Conservation (phyloP, 2,329 filamentous ascomycete species). For the Phialemonium atrogriseum region DNA sequence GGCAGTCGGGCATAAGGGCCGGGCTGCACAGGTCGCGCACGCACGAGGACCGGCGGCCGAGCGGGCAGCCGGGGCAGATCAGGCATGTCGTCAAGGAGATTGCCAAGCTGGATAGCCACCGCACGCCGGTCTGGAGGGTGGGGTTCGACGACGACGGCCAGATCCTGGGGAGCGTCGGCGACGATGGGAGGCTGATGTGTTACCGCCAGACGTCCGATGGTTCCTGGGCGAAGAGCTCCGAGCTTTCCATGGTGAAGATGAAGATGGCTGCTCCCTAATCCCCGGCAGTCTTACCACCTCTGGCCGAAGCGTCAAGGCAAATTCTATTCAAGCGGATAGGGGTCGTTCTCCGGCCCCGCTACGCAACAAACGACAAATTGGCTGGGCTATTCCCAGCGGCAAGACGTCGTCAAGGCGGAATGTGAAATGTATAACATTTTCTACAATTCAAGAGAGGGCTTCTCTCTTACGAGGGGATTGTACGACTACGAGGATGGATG, state of each 20-base stretch:
- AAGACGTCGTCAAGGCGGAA: too few species aligned
- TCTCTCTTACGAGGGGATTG: too few species aligned
- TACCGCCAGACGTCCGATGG: slow-evolving; percentile 53
- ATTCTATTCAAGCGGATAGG: too few species aligned
- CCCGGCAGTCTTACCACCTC: too few species aligned
- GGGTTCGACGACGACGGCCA: slow-evolving; percentile 64
- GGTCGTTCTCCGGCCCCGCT: too few species aligned
- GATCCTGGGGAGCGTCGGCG: slow-evolving; percentile 66
- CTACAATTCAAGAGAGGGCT: too few species aligned
- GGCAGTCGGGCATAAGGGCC: slow-evolving; percentile 41
- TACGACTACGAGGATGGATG: too few species aligned
- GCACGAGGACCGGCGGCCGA: slow-evolving; percentile 40
- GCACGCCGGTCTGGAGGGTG: slow-evolving; percentile 67
- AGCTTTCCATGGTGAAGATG: slow-evolving; percentile 50
- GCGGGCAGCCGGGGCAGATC: slow-evolving; percentile 56
- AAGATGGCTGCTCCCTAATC: slow-evolving; percentile 42
- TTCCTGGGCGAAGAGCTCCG: slow-evolving; percentile 50
- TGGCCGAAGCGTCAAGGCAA: too few species aligned
- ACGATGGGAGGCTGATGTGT: slow-evolving; percentile 60
- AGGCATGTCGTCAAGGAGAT: slow-evolving; percentile 55
- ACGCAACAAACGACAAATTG: too few species aligned
- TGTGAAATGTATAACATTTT: too few species aligned
- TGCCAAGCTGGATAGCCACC: slow-evolving; percentile 58
- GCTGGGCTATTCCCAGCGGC: too few species aligned
- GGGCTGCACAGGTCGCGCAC: slow-evolving; percentile 42